Percentiles rank a stretch among this genome's conserved stretches.
phyloP scores from a whole-genome alignment of 371 early-diverging fungal species.

The Dentiscutata heterogama region DNA sequence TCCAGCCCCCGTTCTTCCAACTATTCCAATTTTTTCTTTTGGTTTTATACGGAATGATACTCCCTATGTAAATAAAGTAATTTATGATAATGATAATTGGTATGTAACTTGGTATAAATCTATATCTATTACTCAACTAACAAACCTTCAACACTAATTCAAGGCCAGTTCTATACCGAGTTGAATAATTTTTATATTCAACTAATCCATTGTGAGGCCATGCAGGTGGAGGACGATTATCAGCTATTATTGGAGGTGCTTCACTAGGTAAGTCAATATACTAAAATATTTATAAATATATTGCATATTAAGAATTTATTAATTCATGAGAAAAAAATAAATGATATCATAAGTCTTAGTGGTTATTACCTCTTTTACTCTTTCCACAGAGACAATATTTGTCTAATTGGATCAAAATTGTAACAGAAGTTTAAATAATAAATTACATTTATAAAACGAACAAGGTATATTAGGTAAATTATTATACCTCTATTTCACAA shows the following conservation, averaged over 20 bases:
- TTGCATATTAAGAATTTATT: background rate
- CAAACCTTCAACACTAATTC: slow-evolving; percentile 66
- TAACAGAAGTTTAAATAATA: background rate
- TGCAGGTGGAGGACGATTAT: slow-evolving; percentile 75
- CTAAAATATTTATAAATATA: slow-evolving; percentile 24
- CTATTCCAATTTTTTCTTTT: slow-evolving; percentile 88
- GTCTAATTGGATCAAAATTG: slow-evolving; percentile 55
- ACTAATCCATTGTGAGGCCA: slow-evolving; percentile 76
- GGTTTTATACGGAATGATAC: slow-evolving; percentile 73
- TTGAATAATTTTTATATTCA: slow-evolving; percentile 66
- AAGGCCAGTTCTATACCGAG: slow-evolving; percentile 73
- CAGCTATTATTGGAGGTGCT: slow-evolving; percentile 73
- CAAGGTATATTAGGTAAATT: background rate
- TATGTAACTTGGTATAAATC: slow-evolving; percentile 36
- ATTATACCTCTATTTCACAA: slow-evolving; percentile 65
- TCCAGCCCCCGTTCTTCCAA: slow-evolving; percentile 95
- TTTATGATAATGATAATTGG: slow-evolving; percentile 47
- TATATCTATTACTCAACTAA: slow-evolving; percentile 43
- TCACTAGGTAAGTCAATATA: slow-evolving; percentile 87
- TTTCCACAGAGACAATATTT: slow-evolving; percentile 87
- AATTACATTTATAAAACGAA: too few species aligned
- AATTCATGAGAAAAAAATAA: too few species aligned
- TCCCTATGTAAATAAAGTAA: slow-evolving; percentile 60
- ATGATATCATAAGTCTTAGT: too few species aligned
- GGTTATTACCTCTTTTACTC: slow-evolving; percentile 71